A percentile compares a stretch with the other conserved stretches of the same genome.
Conservation (phyloP, 1,139 yeast species). For the Yamadazyma atmosphaerica region DNA sequence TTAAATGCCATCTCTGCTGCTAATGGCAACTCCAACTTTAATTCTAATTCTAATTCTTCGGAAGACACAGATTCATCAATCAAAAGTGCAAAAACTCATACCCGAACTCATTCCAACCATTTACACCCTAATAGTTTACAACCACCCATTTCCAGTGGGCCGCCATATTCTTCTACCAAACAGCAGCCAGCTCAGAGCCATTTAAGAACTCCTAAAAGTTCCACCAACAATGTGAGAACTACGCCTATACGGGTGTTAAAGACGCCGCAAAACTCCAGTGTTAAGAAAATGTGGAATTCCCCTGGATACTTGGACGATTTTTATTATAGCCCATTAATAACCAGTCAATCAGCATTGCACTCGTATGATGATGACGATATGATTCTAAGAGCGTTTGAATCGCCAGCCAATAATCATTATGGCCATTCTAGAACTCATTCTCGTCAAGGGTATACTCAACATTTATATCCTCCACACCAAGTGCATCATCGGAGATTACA, state of each 20-base stretch:
- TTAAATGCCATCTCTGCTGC: neutral
- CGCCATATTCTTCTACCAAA: neutral
- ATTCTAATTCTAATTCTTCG: conserved; percentile 2
- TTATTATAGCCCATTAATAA: conserved; percentile 56
- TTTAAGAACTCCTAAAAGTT: conserved; percentile 22
- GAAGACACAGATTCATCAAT: neutral
- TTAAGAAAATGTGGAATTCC: conserved; percentile 58
- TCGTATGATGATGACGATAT: conserved; percentile 59
- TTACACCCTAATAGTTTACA: neutral
- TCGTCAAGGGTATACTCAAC: neutral
- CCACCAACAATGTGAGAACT: conserved; percentile 15
- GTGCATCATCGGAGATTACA: conserved; percentile 1
- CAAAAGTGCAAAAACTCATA: neutral
- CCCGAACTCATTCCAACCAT: neutral
- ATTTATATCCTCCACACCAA: neutral
- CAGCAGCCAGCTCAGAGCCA: no score
- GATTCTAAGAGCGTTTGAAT: conserved; percentile 46
- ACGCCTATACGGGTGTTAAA: conserved; percentile 43
- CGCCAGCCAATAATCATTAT: conserved; percentile 21
- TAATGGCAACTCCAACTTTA: neutral
- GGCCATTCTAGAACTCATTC: conserved; percentile 2
- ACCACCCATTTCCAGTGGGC: neutral
- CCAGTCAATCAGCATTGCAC: conserved; percentile 27
- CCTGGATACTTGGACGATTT: conserved; percentile 69
- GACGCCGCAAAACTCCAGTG: conserved; percentile 46